Evolutionary conservation across 805 yeast genomes (phyloP), one percentile per base, ranked within the genome.

Genomic region (Hanseniaspora pseudoguilliermondii): DNA sequence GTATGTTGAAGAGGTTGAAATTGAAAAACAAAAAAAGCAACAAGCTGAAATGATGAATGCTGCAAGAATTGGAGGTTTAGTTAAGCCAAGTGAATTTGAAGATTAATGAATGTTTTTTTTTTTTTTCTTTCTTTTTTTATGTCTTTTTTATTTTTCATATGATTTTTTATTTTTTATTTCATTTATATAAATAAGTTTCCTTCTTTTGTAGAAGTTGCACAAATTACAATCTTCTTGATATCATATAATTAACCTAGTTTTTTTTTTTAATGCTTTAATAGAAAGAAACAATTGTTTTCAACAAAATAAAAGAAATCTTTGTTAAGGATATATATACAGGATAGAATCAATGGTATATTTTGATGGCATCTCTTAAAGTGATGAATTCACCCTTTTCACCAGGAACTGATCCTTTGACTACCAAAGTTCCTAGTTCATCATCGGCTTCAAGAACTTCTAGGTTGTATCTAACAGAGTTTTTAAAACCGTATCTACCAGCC

Each of bases 401-500:
- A 38, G 96, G 88, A 47, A 93, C 86, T 58, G 84, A 82, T 39
- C 98, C 98, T 72, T 86, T 86, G 47, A 90, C 83, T 52, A 90
- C 73, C 51, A 93, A 73, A 56, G 87, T 82, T 11, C 95, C 96
- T 57, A 82, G 80, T 53, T 78, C 89, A 47, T 83, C 88, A 67
- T 86, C 90, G 11, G 83, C 83, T 66, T 84, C 85, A 65, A 93
- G 73, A 23, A 93, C 83, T 66, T 82, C 76, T 27, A 82, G 75
- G 68, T 88, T 90, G 67, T 82, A 85, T 27, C 81, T 78, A 3
- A 97, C 91, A 59, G 79, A 78, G 62, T 74, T 75, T 55, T 78
- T 75, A 59, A 80, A 83, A 61, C 98, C 98, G 93, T 90, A 84
- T 69, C 86, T 86, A 61, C 98, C 98, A 39, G 97, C 95, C 98